phyloP scores from a whole-genome alignment of 164 flowering plant species.

The Dillenia suffruticosa region DNA sequence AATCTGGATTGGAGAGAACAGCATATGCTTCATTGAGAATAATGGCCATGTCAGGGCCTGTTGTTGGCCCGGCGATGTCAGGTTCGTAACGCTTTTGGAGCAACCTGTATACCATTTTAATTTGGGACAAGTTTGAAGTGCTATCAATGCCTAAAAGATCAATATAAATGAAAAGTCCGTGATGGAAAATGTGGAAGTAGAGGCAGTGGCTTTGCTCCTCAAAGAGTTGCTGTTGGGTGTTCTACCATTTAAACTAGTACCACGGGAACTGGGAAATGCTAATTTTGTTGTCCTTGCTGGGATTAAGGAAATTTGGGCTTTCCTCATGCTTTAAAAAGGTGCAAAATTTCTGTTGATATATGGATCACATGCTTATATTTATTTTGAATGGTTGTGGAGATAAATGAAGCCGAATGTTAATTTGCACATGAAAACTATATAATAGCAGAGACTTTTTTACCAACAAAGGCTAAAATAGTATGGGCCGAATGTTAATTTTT shows the following conservation, averaged over 20 bases:
- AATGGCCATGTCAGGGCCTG: constrained; percentile 95
- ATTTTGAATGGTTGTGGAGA: too few relatives aligned
- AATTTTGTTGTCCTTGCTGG: constrained; percentile 5
- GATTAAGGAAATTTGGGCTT: constrained; percentile 3
- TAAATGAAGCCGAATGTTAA: too few relatives aligned
- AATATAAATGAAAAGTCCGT: constrained; percentile 66
- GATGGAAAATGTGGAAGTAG: constrained; percentile 22
- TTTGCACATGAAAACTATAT: too few relatives aligned
- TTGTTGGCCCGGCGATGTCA: constrained; percentile 78
- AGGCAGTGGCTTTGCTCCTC: constrained; percentile 30
- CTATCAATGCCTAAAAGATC: constrained; percentile 83
- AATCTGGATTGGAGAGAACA: constrained; percentile 64
- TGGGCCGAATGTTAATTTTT: too few relatives aligned
- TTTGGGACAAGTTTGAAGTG: constrained; percentile 49
- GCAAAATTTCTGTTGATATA: too few relatives aligned
- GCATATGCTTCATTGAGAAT: constrained; percentile 82
- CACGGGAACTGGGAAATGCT: constrained; percentile 4
- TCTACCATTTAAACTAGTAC: not conserved
- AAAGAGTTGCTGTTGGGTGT: constrained; percentile 8
- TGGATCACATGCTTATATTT: too few relatives aligned
- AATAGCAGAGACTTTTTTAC: too few relatives aligned
- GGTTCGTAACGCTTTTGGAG: constrained; percentile 94
- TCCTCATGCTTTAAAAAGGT: too few relatives aligned
- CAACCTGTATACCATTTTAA: constrained; percentile 66
- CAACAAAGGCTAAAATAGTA: too few relatives aligned